phyloP scores from a whole-genome alignment of 495 filamentous ascomycete species.

The Hypoxylon intermedium region DNA sequence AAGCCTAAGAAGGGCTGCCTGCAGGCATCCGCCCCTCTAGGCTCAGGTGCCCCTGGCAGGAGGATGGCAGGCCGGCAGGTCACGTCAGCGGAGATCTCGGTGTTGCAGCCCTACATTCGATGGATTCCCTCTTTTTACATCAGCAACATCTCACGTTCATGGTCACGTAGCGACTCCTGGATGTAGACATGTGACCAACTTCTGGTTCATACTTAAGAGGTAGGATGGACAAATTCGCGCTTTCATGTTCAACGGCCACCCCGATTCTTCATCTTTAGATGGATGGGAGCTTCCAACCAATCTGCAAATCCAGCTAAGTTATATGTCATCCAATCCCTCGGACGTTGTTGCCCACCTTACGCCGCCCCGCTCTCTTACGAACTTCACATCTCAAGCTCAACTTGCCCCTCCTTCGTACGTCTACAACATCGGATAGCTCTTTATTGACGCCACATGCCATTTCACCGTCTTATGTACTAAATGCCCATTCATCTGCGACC shows the following conservation, averaged over 20 bases:
- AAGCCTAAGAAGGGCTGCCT: conserved; percentile 23
- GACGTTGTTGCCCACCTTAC: background rate
- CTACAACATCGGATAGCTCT: background rate
- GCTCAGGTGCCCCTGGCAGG: conserved; percentile 30
- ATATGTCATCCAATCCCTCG: too few species aligned
- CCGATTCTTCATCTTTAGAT: background rate
- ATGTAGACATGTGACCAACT: conserved; percentile 37
- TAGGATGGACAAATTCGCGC: too few species aligned
- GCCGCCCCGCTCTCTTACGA: conserved; percentile 25
- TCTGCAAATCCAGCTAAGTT: too few species aligned
- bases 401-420: conserved; percentile 28
- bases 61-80: background rate
- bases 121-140: conserved; percentile 13
- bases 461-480: too few species aligned
- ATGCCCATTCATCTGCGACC: too few species aligned
- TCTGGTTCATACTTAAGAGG: too few species aligned
- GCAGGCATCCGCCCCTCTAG: conserved; percentile 20
- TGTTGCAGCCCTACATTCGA: conserved; percentile 26
- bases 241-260: background rate
- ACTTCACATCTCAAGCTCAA: conserved; percentile 8
- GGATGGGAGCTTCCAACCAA: too few species aligned
- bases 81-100: conserved; percentile 32
- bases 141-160: conserved; percentile 28
- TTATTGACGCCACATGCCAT: background rate
- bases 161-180: conserved; percentile 31